Base-by-base conservation (phyloP, 768 basidiomycete genomes). In the Xerocomus brunneocitrinus region DNA sequence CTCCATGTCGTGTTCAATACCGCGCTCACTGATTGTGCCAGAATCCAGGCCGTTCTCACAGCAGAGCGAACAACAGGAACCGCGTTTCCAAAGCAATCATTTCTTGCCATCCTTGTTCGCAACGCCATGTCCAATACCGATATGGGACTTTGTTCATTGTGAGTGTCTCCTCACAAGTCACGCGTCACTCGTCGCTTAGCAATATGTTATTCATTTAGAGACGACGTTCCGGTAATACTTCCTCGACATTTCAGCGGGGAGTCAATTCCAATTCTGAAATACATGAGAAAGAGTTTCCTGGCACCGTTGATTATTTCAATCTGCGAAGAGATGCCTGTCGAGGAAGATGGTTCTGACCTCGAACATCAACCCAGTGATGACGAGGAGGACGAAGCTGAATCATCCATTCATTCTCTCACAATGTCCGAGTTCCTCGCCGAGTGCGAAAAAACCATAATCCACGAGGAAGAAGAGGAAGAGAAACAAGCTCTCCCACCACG, bases 231-330 rank as follows among this genome's bases (percentile, higher is more conserved):
- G 0, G 55, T 54, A 19, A 42, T 40, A 16, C 42, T 56, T 39
- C 55, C 55, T 9, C 47, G 52, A 8, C 56, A 57, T 42, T 30
- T 46, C 38, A 46, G 52, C 8, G 55, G 55, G 3, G 47, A 54
- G 22, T 8, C 42, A 0, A 32, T 57, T 7, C 56, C 38, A 8
- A 49, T 57, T 32, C 39, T 57, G 31, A 42, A 42, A 3, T 55
- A 49, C 24, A 34, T 56, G 32, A 34, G n/a, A 4, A 54, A 45
- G 22, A 34, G 8, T 12, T 8, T 53, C 22, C 28, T 40, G 30
- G 55, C 19, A 9, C 43, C 55, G 1, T 47, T 57, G 7, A n/a
- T 54, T n/a, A 16, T 53, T 30, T 44, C 52, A 14, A 12, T 54
- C 3, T 24, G 36, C 16, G 38, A 49, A 24, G 32, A 46, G 13